These are phyloP conservation scores for Sphaerulina vaccinii DNA, from an alignment of 2,329 filamentous ascomycete genomes.

Conservation along the genomic window DNA sequence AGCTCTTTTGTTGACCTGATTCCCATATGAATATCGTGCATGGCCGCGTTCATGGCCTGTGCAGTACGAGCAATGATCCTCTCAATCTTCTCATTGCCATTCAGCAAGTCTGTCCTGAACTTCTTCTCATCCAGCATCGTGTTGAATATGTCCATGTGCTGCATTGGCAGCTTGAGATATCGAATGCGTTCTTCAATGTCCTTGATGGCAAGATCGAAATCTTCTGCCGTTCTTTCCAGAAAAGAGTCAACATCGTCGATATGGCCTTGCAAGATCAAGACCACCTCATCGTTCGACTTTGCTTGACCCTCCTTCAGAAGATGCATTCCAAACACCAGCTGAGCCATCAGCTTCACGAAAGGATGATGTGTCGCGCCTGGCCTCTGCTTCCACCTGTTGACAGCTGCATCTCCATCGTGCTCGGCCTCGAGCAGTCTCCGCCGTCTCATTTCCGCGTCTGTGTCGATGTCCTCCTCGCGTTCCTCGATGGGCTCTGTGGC, in stretches of 20 bases:
- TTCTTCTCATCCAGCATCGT: constrained; percentile 80
- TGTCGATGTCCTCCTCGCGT: constrained; percentile 37
- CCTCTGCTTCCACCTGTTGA: constrained; percentile 72
- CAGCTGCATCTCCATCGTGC: constrained; percentile 65
- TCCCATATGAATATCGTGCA: constrained; percentile 77
- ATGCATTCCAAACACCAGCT: constrained; percentile 92
- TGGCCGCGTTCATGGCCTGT: constrained; percentile 69
- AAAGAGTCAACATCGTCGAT: constrained; percentile 94
- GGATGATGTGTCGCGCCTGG: constrained; percentile 79
- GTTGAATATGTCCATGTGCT: constrained; percentile 80
- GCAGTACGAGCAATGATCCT: constrained; percentile 81
- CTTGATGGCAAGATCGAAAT: constrained; percentile 72
- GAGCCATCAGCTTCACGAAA: constrained; percentile 82
- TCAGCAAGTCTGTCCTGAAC: constrained; percentile 78
- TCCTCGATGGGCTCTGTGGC: constrained; percentile 51
- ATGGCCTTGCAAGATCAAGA: constrained; percentile 84
- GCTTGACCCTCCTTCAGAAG: constrained; percentile 80
- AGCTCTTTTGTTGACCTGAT: constrained; percentile 74
- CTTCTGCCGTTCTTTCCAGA: constrained; percentile 79
- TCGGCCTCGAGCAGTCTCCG: constrained; percentile 66
- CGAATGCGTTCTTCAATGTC: constrained; percentile 80
- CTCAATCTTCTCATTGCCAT: constrained; percentile 87
- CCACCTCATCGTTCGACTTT: constrained; percentile 83
- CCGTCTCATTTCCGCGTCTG: constrained; percentile 62
- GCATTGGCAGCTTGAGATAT: constrained; percentile 77